These are phyloP conservation scores for Fraxinus latifolia DNA, from an alignment of 305 asterid genomes.

Conservation along the genomic window DNA sequence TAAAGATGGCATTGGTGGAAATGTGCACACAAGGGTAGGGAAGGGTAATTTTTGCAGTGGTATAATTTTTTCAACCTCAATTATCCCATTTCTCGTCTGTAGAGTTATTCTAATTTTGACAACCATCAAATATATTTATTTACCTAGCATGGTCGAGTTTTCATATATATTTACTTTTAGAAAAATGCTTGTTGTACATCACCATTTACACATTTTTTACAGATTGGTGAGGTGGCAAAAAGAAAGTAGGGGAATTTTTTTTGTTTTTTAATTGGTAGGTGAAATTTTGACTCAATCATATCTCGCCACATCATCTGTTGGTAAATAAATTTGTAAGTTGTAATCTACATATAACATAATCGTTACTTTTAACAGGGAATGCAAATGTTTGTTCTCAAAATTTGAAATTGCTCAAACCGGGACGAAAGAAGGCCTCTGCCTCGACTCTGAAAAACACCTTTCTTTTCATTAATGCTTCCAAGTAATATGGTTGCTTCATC, in stretches of 20 bases:
- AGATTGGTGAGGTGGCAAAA: too few relatives aligned
- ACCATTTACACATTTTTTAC: too few relatives aligned
- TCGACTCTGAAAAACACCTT: neutral
- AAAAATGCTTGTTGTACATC: too few relatives aligned
- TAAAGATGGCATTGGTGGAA: slow-evolving; percentile 6
- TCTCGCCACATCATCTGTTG: too few relatives aligned
- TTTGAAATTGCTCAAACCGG: too few relatives aligned
- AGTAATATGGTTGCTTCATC: too few relatives aligned
- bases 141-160: neutral
- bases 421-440: neutral
- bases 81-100: neutral
- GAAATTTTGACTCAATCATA: too few relatives aligned
- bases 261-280: too few relatives aligned
- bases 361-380: neutral
- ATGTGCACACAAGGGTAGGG: neutral
- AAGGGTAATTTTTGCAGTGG: neutral
- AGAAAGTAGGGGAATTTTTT: too few relatives aligned
- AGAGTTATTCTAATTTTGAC: slow-evolving; percentile 12
- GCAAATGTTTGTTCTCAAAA: neutral
- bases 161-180: too few relatives aligned
- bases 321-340: too few relatives aligned
- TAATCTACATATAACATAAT: too few relatives aligned
- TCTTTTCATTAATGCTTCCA: neutral
- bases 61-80: neutral
- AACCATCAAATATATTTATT: neutral